A percentile compares a stretch with the other conserved stretches of the same genome.
These are phyloP conservation scores for Ceratocystis alfenasii DNA, from an alignment of 2,329 filamentous ascomycete genomes.

Conservation along the genomic window DNA sequence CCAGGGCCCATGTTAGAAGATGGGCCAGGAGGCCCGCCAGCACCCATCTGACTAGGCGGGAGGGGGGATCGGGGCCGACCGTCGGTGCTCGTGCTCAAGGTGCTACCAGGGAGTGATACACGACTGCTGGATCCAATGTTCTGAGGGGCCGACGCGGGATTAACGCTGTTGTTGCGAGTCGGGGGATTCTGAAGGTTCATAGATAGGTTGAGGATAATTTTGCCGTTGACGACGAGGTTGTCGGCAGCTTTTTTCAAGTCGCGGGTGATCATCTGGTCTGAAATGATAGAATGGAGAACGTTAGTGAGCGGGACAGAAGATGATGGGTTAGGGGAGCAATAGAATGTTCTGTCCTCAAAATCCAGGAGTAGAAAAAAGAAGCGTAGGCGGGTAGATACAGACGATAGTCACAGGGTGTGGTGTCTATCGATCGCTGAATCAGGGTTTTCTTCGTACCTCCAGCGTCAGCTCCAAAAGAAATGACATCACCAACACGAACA, in stretches of 20 bases:
- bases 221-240: slow-evolving; percentile 93
- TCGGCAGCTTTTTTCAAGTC: slow-evolving; percentile 97
- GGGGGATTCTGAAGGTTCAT: slow-evolving; percentile 71
- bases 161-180: slow-evolving; percentile 33
- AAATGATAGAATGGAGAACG: slow-evolving; percentile 5
- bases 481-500: slow-evolving; percentile 84
- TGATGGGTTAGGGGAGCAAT: no score
- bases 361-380: no score
- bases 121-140: slow-evolving; percentile 29
- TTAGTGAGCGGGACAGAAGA: neutral
- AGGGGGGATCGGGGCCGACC: slow-evolving; percentile 37
- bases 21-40: slow-evolving; percentile 32
- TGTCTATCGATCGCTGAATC: no score
- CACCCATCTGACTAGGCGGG: slow-evolving; percentile 24
- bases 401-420: no score
- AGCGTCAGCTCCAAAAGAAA: slow-evolving; percentile 77
- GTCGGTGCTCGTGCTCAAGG: slow-evolving; percentile 24
- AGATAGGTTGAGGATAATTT: slow-evolving; percentile 90
- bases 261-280: slow-evolving; percentile 95
- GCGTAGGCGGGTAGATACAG: no score
- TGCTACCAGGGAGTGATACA: slow-evolving; percentile 36
- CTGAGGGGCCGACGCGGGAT: slow-evolving; percentile 22
- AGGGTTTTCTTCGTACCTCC: slow-evolving; percentile 54
- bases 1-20: slow-evolving; percentile 31
- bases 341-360: no score